phyloP scores from a whole-genome alignment of 2,329 filamentous ascomycete genomes.

The Pseudogymnoascus sp. region DNA sequence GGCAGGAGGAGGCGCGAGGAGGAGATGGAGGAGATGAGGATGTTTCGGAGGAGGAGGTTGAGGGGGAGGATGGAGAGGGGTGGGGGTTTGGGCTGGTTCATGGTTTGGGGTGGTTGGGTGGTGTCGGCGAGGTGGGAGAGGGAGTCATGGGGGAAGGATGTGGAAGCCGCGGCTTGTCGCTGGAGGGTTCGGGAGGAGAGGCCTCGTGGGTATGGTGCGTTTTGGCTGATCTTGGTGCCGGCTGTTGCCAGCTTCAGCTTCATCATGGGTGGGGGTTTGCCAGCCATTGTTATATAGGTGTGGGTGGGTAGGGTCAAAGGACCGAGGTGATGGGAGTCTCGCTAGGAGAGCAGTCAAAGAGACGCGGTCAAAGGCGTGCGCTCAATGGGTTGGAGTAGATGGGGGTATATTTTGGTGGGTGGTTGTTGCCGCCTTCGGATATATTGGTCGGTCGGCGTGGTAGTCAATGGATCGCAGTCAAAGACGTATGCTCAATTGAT shows the following conservation, averaged over 20 bases:
- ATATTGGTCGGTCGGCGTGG: neutral
- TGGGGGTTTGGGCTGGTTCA: slow-evolving; percentile 20
- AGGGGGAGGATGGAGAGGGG: slow-evolving; percentile 62
- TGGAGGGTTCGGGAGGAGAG: slow-evolving; percentile 22
- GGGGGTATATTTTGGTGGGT: neutral
- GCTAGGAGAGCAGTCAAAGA: neutral
- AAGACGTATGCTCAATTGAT: too few relatives aligned
- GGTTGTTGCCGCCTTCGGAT: neutral
- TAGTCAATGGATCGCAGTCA: neutral
- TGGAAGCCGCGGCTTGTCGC: slow-evolving; percentile 12
- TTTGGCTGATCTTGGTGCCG: neutral
- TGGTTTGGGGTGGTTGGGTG: slow-evolving; percentile 9
- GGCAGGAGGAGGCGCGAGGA: slow-evolving; percentile 62
- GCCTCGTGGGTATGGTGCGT: slow-evolving; percentile 10
- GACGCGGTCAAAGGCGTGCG: neutral
- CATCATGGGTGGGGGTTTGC: neutral
- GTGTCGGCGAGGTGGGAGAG: neutral
- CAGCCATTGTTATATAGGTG: neutral
- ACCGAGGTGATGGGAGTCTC: neutral
- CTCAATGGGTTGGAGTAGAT: neutral
- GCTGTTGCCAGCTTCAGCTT: neutral
- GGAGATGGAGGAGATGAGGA: slow-evolving; percentile 62
- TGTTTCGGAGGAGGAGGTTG: slow-evolving; percentile 59
- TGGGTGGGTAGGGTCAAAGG: neutral
- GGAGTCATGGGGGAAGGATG: slow-evolving; percentile 6